Evolutionary conservation across 2,329 filamentous ascomycete species (phyloP).

Genomic region (Gyromitra esculenta): DNA sequence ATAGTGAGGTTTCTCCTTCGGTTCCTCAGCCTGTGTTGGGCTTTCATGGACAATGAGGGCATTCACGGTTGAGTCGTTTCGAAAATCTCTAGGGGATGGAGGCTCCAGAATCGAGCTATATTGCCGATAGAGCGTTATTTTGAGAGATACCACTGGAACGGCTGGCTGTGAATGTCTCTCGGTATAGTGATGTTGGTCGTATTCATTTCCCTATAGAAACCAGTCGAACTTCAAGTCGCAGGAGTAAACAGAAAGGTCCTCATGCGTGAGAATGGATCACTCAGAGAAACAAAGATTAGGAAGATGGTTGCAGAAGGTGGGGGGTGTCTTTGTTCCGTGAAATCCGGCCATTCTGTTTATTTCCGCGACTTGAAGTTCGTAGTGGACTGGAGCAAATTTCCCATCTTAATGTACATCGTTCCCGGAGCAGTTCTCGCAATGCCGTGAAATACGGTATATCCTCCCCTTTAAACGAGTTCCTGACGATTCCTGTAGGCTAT

Average conservation of each 20-base stretch:
- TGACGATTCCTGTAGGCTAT: conserved; percentile 66
- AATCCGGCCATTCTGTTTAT: conserved; percentile 41
- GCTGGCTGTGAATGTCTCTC: conserved; percentile 22
- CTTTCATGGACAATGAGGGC: neutral
- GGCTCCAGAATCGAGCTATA: neutral
- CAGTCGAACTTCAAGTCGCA: conserved; percentile 20
- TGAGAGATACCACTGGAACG: neutral
- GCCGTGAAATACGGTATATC: conserved; percentile 50
- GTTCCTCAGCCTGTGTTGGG: conserved; percentile 8
- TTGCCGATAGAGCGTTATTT: neutral
- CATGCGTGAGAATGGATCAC: neutral
- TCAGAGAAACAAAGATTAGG: conserved; percentile 6
- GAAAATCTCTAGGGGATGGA: neutral
- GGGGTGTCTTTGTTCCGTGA: conserved; percentile 9
- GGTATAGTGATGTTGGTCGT: conserved; percentile 13
- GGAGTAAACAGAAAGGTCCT: conserved; percentile 35
- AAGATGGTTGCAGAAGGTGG: conserved; percentile 1
- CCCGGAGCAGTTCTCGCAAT: conserved; percentile 48
- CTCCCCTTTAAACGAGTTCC: conserved; percentile 44
- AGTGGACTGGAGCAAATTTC: conserved; percentile 20
- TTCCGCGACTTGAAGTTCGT: conserved; percentile 44
- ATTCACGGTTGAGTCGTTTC: conserved; percentile 26
- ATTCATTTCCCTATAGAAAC: conserved; percentile 27
- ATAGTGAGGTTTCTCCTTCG: neutral
- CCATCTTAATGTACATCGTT: conserved; percentile 44